phyloP scores from a whole-genome alignment of 2,329 filamentous ascomycete genomes.

The Penicillium polonicum region DNA sequence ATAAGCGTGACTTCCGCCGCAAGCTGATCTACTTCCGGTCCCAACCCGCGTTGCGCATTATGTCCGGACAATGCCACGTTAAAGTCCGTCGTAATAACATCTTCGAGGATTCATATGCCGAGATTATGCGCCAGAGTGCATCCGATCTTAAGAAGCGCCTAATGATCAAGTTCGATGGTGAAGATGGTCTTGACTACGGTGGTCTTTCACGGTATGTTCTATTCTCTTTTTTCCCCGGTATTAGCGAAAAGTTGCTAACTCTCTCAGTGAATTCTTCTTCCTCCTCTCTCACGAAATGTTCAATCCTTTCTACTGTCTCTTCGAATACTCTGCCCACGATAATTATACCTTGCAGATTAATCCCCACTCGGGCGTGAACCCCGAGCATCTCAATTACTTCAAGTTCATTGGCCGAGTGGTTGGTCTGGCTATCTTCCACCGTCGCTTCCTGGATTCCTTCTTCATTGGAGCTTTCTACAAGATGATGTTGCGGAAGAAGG shows the following conservation, averaged over 20 bases:
- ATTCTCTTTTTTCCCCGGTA: neutral
- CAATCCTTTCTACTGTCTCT: conserved; percentile 98
- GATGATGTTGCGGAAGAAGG: conserved; percentile 95
- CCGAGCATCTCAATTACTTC: conserved; percentile 99
- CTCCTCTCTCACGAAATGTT: conserved; percentile 99
- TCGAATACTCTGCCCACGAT: conserved; percentile 99
- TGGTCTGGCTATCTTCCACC: conserved; percentile 94
- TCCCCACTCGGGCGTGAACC: conserved; percentile 97
- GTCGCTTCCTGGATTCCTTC: conserved; percentile 95
- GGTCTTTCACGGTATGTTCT: conserved; percentile 72
- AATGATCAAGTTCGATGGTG: conserved; percentile 99
- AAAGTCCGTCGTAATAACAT: conserved; percentile 96
- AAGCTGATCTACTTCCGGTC: conserved; percentile 99
- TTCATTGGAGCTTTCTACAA: conserved; percentile 99
- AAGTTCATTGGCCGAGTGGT: conserved; percentile 99
- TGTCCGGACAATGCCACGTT: conserved; percentile 95
- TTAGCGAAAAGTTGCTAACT: conserved; percentile 27
- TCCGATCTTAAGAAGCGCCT: conserved; percentile 95
- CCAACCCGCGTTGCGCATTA: conserved; percentile 90
- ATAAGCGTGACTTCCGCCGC: conserved; percentile 97
- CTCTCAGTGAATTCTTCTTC: conserved; percentile 91
- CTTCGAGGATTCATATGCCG: conserved; percentile 97
- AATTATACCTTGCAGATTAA: conserved; percentile 99
- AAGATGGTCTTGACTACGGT: conserved; percentile 96
- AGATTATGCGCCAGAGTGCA: conserved; percentile 94